These are phyloP conservation scores for Neurospora sp. DNA, from an alignment of 2,329 filamentous ascomycete genomes.

Conservation along the genomic window DNA sequence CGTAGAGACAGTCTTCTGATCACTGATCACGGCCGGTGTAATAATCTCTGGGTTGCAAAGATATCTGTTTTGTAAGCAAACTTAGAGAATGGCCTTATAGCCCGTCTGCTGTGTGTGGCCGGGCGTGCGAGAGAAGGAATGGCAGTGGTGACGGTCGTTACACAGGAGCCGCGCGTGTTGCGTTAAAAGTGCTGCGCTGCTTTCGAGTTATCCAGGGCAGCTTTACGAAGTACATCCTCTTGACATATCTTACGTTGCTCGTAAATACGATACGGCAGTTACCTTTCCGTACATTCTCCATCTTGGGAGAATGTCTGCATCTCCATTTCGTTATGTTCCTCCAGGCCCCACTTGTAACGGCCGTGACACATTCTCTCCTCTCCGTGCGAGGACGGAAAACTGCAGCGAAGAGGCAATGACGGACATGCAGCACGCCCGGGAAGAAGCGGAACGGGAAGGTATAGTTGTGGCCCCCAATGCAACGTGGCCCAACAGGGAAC, in stretches of 20 bases:
- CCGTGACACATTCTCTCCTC: no score
- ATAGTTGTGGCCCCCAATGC: slow-evolving; percentile 11
- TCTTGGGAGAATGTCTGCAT: neutral
- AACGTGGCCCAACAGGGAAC: slow-evolving; percentile 13
- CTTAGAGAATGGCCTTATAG: neutral
- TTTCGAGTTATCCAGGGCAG: neutral
- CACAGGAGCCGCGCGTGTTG: neutral
- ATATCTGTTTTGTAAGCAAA: neutral
- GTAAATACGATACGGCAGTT: neutral
- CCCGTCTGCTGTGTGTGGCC: neutral
- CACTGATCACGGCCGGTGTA: neutral
- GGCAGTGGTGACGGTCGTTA: neutral
- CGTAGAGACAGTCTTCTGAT: neutral
- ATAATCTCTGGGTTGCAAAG: neutral
- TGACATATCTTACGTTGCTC: neutral
- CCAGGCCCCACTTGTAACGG: no score
- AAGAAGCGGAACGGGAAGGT: slow-evolving; percentile 16
- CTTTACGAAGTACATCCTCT: neutral
- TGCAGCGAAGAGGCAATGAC: slow-evolving; percentile 10
- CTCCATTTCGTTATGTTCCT: neutral
- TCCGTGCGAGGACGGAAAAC: no score
- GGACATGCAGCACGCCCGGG: slow-evolving; percentile 12
- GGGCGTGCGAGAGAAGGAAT: neutral
- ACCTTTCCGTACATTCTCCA: neutral
- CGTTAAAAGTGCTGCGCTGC: neutral